phyloP scores from a whole-genome alignment of 345 rosid genomes.

The Salix koriyanagi region DNA sequence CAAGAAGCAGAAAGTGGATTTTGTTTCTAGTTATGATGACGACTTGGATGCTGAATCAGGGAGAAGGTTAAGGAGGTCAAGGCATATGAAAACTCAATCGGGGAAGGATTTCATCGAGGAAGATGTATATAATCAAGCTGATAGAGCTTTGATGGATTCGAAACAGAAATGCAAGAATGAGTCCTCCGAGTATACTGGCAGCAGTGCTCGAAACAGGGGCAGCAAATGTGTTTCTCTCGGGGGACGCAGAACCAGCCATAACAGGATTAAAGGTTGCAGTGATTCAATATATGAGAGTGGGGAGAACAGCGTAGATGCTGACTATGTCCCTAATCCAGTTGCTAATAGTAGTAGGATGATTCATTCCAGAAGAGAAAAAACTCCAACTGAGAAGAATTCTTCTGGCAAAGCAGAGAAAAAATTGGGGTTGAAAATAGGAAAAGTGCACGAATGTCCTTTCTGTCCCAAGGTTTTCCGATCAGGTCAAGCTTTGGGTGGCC shows the following conservation, averaged over 20 bases:
- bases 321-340: constrained; percentile 37
- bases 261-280: constrained; percentile 27
- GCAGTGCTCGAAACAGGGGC: constrained; percentile 31
- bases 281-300: constrained; percentile 48
- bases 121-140: constrained; percentile 22
- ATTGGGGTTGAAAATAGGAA: constrained; percentile 40
- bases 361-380: constrained; percentile 29
- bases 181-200: constrained; percentile 20
- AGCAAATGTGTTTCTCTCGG: constrained; percentile 24
- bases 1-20: constrained; percentile 32
- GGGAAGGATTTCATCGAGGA: constrained; percentile 24
- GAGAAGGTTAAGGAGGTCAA: constrained; percentile 34
- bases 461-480: constrained; percentile 83
- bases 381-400: constrained; percentile 17
- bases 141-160: constrained; percentile 34
- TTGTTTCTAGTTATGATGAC: constrained; percentile 37
- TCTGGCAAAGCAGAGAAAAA: constrained; percentile 30
- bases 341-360: constrained; percentile 7
- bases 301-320: constrained; percentile 47
- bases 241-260: constrained; percentile 30
- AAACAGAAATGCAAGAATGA: constrained; percentile 40
- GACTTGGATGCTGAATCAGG: constrained; percentile 34
- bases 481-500: constrained; percentile 95
- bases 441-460: constrained; percentile 82
- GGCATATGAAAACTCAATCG: constrained; percentile 25